Evolutionary conservation across 345 rosid species (phyloP).

Genomic region (Hibiscus tridactylites): DNA sequence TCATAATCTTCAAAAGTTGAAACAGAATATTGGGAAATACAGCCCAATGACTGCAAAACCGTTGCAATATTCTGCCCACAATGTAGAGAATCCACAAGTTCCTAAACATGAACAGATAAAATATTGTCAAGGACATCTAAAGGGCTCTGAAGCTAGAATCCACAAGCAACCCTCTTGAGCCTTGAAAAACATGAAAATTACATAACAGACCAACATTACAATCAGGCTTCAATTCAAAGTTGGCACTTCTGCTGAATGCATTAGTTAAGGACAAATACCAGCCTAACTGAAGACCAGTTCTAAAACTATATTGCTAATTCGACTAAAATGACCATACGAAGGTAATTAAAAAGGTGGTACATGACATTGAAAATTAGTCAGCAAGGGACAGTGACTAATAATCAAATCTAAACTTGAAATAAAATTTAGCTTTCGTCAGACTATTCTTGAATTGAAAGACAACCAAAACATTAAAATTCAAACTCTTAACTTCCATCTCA

Average conservation of each 20-base stretch:
- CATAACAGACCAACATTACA: background rate
- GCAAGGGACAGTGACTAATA: background rate
- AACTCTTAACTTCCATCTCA: background rate
- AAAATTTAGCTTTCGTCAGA: background rate
- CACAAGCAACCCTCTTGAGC: background rate
- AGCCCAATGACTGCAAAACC: conserved; percentile 81
- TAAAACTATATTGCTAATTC: background rate
- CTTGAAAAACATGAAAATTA: background rate
- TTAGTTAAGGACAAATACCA: background rate
- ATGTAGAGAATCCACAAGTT: conserved; percentile 53
- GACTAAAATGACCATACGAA: background rate
- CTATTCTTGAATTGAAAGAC: no score
- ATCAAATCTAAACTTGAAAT: background rate
- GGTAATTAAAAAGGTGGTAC: background rate
- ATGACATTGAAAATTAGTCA: background rate
- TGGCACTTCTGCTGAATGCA: background rate
- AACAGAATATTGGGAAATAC: conserved; percentile 61
- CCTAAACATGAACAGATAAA: conserved; percentile 44
- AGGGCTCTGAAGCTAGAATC: background rate
- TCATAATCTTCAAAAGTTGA: conserved; percentile 46
- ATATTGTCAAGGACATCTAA: background rate
- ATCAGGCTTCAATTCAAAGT: background rate
- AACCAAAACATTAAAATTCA: background rate
- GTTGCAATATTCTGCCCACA: conserved; percentile 59
- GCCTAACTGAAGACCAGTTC: background rate